These are phyloP conservation scores for Evernia prunastri DNA, from an alignment of 495 filamentous ascomycete species.

Conservation along the genomic window DNA sequence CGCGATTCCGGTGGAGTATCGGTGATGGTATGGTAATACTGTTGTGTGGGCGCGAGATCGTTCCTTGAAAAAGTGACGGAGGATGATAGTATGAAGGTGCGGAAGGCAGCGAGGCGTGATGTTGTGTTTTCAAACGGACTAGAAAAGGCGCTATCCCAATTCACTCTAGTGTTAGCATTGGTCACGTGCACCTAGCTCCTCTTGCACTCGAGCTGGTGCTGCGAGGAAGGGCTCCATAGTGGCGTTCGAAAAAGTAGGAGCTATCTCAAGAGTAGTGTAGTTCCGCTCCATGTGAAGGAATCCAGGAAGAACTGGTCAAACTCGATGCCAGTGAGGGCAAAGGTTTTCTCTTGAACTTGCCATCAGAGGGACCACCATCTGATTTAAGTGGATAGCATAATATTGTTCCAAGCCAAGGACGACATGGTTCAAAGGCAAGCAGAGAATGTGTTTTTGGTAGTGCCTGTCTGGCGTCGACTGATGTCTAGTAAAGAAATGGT, in stretches of 20 bases:
- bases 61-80: constrained; percentile 4
- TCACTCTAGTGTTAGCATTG: background rate
- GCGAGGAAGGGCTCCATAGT: background rate
- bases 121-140: constrained; percentile 17
- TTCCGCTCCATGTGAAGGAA: background rate
- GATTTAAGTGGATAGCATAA: background rate
- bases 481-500: background rate
- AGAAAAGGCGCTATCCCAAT: constrained; percentile 7
- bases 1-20: constrained; percentile 9
- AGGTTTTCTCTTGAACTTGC: background rate
- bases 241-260: background rate
- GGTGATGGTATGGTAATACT: background rate
- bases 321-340: background rate
- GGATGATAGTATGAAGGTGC: constrained; percentile 18
- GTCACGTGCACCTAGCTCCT: constrained; percentile 2
- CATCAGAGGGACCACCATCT: background rate
- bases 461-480: background rate
- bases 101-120: constrained; percentile 21
- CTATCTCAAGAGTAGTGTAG: background rate
- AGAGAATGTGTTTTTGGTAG: background rate
- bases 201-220: background rate
- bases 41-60: background rate
- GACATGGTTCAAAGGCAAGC: background rate
- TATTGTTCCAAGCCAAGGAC: background rate
- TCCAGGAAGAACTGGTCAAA: background rate